Percentiles rank a stretch among this genome's conserved stretches.
These are phyloP conservation scores for Rhizomucor miehei DNA, from an alignment of 371 early-diverging fungal species.

Conservation along the genomic window DNA sequence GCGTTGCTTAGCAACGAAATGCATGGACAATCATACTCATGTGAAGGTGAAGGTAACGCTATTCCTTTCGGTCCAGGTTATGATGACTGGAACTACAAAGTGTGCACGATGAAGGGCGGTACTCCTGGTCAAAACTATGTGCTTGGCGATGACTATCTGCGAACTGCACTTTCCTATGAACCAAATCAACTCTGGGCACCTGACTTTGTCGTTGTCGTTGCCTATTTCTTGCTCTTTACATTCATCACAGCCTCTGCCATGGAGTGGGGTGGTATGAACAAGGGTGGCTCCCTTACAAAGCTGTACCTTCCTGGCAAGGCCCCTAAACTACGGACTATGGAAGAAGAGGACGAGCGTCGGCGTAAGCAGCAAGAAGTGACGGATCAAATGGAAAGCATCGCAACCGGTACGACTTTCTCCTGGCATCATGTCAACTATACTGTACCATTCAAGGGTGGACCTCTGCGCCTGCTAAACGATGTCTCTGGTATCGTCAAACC, in stretches of 20 bases:
- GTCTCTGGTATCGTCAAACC: conserved; percentile 56
- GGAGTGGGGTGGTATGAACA: conserved; percentile 38
- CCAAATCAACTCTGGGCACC: conserved; percentile 45
- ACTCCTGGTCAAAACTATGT: conserved; percentile 45
- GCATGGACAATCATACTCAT: conserved; percentile 30
- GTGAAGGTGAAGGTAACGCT: conserved; percentile 39
- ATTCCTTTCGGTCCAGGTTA: conserved; percentile 46
- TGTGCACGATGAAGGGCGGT: conserved; percentile 53
- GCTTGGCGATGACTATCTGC: conserved; percentile 51
- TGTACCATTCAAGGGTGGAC: conserved; percentile 49
- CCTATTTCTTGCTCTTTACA: conserved; percentile 42
- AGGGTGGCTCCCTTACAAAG: conserved; percentile 42
- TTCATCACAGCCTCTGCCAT: conserved; percentile 29
- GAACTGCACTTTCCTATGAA: conserved; percentile 27
- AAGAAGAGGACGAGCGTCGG: conserved; percentile 21
- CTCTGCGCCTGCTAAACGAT: conserved; percentile 43
- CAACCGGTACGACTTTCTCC: conserved; percentile 43
- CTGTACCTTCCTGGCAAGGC: conserved; percentile 37
- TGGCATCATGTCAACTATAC: conserved; percentile 52
- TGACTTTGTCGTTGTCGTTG: conserved; percentile 45
- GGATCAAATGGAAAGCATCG: conserved; percentile 25
- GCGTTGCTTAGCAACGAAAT: conserved; percentile 66
- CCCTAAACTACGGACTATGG: conserved; percentile 14
- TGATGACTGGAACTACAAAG: conserved; percentile 42
- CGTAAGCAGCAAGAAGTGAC: conserved; percentile 23